Percentiles rank a stretch among this genome's conserved stretches.
phyloP scores from a whole-genome alignment of 106 monocot species.

The Dendrobium catenatum region DNA sequence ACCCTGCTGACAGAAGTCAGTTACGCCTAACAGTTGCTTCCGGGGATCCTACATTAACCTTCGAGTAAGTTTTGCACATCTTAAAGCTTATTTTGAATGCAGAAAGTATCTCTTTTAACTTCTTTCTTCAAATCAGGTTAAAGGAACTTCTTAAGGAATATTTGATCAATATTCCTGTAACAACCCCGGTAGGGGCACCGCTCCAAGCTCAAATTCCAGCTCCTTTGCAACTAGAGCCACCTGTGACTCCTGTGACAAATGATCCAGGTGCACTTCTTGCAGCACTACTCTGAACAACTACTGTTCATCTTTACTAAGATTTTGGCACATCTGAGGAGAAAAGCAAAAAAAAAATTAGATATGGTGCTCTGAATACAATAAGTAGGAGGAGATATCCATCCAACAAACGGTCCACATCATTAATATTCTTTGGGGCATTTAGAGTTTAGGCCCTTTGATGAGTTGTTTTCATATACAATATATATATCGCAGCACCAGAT shows the following conservation, averaged over 20 bases:
- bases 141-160: constrained; percentile 95
- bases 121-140: constrained; percentile 37
- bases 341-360: neutral
- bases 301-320: neutral
- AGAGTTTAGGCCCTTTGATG: constrained; percentile 1
- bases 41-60: constrained; percentile 74
- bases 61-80: constrained; percentile 51
- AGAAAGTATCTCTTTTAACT: neutral
- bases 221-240: constrained; percentile 47
- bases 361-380: neutral
- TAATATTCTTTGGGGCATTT: constrained; percentile 10
- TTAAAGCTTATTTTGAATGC: neutral
- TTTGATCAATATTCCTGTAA: constrained; percentile 56
- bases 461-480: neutral
- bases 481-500: neutral
- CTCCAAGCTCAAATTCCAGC: neutral
- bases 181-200: constrained; percentile 19
- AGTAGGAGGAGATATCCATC: neutral
- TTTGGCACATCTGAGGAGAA: neutral
- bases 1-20: constrained; percentile 93
- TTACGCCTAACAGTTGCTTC: constrained; percentile 84
- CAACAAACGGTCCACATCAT: neutral
- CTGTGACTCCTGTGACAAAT: constrained; percentile 26
- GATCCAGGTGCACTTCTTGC: constrained; percentile 91
- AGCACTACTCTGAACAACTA: constrained; percentile 68